Percentiles rank a stretch among this genome's conserved stretches.
phyloP scores from a whole-genome alignment of 768 basidiomycete species.

The Amanita brunnescens region DNA sequence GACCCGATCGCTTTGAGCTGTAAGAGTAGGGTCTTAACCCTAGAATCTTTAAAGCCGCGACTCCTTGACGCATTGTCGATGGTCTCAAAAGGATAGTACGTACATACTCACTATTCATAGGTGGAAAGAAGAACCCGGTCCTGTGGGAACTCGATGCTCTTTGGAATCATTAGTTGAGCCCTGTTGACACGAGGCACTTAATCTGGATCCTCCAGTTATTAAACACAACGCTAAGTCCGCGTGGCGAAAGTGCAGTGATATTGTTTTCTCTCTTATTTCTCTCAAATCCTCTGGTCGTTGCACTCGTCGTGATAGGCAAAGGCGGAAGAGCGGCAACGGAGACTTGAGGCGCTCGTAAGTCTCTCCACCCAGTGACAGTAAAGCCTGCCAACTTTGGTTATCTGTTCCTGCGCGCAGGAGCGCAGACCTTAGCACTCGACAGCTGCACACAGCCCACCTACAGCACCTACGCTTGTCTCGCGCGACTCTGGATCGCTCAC shows the following conservation, averaged over 20 bases:
- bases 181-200: conserved; percentile 8
- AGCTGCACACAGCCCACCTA: conserved; percentile 6
- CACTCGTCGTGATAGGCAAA: neutral
- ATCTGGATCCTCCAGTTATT: conserved; percentile 6
- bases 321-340: neutral
- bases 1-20: neutral
- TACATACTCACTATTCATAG: conserved; percentile 7
- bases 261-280: conserved; percentile 4
- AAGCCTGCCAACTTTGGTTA: neutral
- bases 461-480: conserved; percentile 7
- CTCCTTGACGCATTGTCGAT: conserved; percentile 4
- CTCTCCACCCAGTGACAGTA: conserved; percentile 3
- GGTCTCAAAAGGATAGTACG: conserved; percentile 6
- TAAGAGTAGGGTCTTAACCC: conserved; percentile 7
- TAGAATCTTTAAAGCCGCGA: conserved; percentile 3
- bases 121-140: conserved; percentile 1
- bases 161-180: conserved; percentile 4
- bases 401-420: neutral
- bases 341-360: neutral
- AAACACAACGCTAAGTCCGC: conserved; percentile 7
- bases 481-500: conserved; percentile 4
- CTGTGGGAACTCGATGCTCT: conserved; percentile 2
- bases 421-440: conserved; percentile 6
- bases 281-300: neutral
- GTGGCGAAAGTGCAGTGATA: conserved; percentile 2